Evolutionary conservation across 805 yeast genomes (phyloP), one percentile per base, ranked within the genome.

Genomic region (Hanseniaspora hatyaiensis): DNA sequence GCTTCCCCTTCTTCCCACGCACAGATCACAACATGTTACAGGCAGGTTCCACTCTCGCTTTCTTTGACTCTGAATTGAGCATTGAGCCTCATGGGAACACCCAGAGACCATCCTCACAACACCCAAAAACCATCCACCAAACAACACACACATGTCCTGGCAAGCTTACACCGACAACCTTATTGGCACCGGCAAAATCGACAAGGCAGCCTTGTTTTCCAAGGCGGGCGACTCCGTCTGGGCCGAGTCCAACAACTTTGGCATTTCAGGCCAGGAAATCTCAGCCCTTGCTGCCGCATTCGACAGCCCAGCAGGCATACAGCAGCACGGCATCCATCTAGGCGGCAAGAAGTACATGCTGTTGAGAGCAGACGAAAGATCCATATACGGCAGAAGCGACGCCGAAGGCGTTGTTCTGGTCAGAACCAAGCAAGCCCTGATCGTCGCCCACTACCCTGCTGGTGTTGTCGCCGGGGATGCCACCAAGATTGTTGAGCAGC

Each of bases 401-500:
- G 87, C 81, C 52, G 83, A 81, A 57, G 98, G 98, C 57, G 73
- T 89, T 48, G 68, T 92, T 54, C 81, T 85, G 54, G 96, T 89
- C 40, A 83, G 95, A 73, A 87, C 97, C 49, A 84, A 78, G 61
- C 97, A 89, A 67, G 87, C 96, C 26, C 78, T 92, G 50, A 67
- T 92, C 60, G 68, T 92, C 57, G 96, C 92, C n/a, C 97, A 92
- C 65, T 92, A 92, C 63, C 92, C 94, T 13, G 76, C 83, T 11
- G 88, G 88, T 49, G 82, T 84, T 40, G 89, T 80, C 64, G 85
- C 97, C 28, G 96, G 95, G 57, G 95, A 85, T 62, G 97, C 97
- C 46, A 83, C 96, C 51, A 77, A 82, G 59, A 83, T 88, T 53
- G 95, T 89, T 50, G 98, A 92, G 66, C 89, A 86, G 61, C 74